These are phyloP conservation scores for Talaromyces stipitatus DNA, from an alignment of 495 filamentous ascomycete species.

Conservation along the genomic window DNA sequence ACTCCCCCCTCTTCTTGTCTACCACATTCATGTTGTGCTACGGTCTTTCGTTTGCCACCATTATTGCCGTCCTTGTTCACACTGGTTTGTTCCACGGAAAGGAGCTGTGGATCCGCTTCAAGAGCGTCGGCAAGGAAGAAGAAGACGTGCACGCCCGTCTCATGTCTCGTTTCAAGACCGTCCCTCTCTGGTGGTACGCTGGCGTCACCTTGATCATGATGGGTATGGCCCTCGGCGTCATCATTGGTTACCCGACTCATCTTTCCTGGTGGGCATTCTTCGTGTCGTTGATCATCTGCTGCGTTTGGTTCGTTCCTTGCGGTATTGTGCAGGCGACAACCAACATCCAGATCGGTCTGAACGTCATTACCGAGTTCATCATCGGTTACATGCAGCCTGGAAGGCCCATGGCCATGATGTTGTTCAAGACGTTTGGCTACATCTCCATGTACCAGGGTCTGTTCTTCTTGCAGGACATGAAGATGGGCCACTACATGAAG, in stretches of 20 bases:
- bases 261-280: conserved; percentile 48
- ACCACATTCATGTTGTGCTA: conserved; percentile 52
- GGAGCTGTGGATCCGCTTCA: conserved; percentile 45
- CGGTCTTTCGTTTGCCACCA: conserved; percentile 52
- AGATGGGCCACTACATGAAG: conserved; percentile 61
- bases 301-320: conserved; percentile 44
- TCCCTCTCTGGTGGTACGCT: conserved; percentile 59
- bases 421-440: conserved; percentile 57
- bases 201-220: conserved; percentile 40
- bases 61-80: conserved; percentile 49
- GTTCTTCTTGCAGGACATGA: conserved; percentile 43
- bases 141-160: conserved; percentile 60
- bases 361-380: conserved; percentile 56
- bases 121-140: conserved; percentile 43
- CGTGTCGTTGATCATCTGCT: conserved; percentile 39
- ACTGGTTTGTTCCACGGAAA: conserved; percentile 47
- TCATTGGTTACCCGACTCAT: conserved; percentile 43
- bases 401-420: conserved; percentile 55
- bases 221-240: conserved; percentile 43
- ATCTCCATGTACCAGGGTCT: conserved; percentile 51
- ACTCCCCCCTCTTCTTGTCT: conserved; percentile 56
- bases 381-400: conserved; percentile 58
- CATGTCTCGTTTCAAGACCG: conserved; percentile 51
- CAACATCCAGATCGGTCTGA: conserved; percentile 46
- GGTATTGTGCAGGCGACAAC: conserved; percentile 48